Base-by-base conservation (phyloP, 495 filamentous ascomycete genomes). In the Cercophora newfieldiana region DNA sequence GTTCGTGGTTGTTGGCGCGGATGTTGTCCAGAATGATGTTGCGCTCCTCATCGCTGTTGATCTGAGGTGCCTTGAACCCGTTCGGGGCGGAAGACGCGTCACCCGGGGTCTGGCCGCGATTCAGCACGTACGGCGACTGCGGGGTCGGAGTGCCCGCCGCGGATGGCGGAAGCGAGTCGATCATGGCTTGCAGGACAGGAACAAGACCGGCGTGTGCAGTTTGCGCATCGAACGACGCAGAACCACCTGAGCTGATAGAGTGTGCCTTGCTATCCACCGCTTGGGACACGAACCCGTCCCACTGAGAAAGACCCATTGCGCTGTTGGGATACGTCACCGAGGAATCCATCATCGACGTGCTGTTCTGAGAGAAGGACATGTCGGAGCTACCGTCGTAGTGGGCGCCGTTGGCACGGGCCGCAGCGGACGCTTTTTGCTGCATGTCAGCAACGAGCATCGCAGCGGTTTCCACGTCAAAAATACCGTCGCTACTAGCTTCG, bases 391-490 rank as follows among this genome's bases (percentile, higher is more conserved):
- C 80, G 68, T 93, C 89, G 77, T 90, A 91, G 58, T 81, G 76
- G 65, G 75, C 79, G 60, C 72, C 74, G 37, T 77, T 79, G 50
- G 77, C 81, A 55, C 82, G 90, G 81, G 92, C 94, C 44, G 90
- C 89, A 57, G 91, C 91, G 71, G 89, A 91, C 72, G 95, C 94
- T 81, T 97, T 96, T 80, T 97, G 93, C 82, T 96, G 96, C 77
- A 98, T 90, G 80, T 98, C 92, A 75, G 96, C 95, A 86, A 99
- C 95, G 83, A 99, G 88, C 91, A 97, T 97, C 69, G 96, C 95
- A 72, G 95, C 95, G 74, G 93, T 94, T 86, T 99, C 95, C 78
- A 97, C 88, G 81, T 97, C 94, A 76, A 96, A 91, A 85, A 95
- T 91, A 77, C 91, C 93, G 77, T 99, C 95, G 80, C 88, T 92